Evolutionary conservation across 192 early-diverging fungal genomes (phyloP), one percentile per base, ranked within the genome.

Genomic region (Podila clonocystis): DNA sequence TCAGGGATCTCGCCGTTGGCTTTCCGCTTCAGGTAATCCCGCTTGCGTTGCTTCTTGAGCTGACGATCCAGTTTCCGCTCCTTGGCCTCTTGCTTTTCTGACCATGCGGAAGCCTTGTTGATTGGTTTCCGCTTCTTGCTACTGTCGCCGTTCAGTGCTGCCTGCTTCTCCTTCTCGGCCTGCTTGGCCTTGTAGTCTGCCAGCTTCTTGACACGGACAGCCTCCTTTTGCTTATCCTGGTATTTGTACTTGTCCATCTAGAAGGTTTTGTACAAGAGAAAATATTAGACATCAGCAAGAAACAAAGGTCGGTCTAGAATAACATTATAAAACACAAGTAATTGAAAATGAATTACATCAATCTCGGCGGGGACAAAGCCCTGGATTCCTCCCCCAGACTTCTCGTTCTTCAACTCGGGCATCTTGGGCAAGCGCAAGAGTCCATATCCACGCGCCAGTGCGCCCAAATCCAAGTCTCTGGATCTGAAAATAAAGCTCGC

Each of bases 401-500:
- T 84, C 55, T 74, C 83, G 45, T 85, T 86, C 74, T 89, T 90
- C 55, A 99, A 78, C 84, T 98, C 98, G 3, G 97, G 95, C 95
- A 99, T 97, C 67, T 93, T 96, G 19, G 98, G 98, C 48, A 99
- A 61, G 63, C 79, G 87, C 71, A 96, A 75, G 2, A 99, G 82
- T 0, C 90, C 97, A 84, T 93, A 98, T 2, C 92, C 91, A 61
- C 86, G 87, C 15, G 94, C 95, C n/a, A 94, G 84, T 31, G 87
- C 84, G 30, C 86, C 90, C 13, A 97, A 70, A 74, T 98, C 94
- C 63, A 98, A 78, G 69, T 95, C 91, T 65, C 95, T 95, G 34
- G 91, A 79, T 28, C 92, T 87, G 82, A 99, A 99, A 57, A 99
- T 99, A 82, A 92, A 97, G 28, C 82, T 88, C 7, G 95, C 95